Evolutionary conservation across 1,139 yeast genomes (phyloP).

Genomic region (Candida tunisiensis): DNA sequence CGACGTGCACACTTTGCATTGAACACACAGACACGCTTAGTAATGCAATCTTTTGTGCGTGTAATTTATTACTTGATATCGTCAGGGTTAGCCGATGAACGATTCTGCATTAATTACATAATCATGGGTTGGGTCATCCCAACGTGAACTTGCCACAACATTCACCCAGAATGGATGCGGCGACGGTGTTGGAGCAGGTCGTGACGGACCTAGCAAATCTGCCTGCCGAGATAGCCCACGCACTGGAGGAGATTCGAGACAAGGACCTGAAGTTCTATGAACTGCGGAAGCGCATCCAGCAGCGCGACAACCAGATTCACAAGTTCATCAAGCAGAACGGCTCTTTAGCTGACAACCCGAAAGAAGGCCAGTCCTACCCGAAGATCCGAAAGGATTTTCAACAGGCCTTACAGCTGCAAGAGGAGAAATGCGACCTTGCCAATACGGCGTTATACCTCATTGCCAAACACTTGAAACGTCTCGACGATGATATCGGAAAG

Average conservation of each 20-base stretch:
- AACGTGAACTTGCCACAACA: too few relatives aligned
- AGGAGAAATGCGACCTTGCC: constrained; percentile 63
- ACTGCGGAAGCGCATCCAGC: constrained; percentile 46
- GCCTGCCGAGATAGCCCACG: constrained; percentile 76
- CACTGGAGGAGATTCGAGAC: constrained; percentile 61
- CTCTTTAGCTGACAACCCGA: constrained; percentile 64
- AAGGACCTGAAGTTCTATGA: constrained; percentile 57
- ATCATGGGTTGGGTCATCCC: too few relatives aligned
- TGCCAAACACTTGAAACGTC: constrained; percentile 52
- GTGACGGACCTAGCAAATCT: constrained; percentile 65
- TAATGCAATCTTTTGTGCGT: not conserved
- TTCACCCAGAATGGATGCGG: constrained; percentile 40
- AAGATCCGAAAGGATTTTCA: constrained; percentile 59
- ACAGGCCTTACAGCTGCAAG: constrained; percentile 43
- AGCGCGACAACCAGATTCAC: constrained; percentile 63
- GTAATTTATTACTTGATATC: not conserved
- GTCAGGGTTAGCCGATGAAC: too few relatives aligned
- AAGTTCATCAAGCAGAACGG: constrained; percentile 77
- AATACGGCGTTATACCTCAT: constrained; percentile 69
- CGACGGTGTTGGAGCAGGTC: constrained; percentile 57
- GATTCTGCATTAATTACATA: too few relatives aligned
- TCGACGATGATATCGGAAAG: constrained; percentile 62
- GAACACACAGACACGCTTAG: too few relatives aligned
- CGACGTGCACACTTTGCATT: too few relatives aligned
- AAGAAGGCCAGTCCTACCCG: constrained; percentile 50